Evolutionary conservation across 441 rosid genomes (phyloP), one percentile per base, ranked within the genome.

Genomic region (Cnidoscolus chayamansa): DNA sequence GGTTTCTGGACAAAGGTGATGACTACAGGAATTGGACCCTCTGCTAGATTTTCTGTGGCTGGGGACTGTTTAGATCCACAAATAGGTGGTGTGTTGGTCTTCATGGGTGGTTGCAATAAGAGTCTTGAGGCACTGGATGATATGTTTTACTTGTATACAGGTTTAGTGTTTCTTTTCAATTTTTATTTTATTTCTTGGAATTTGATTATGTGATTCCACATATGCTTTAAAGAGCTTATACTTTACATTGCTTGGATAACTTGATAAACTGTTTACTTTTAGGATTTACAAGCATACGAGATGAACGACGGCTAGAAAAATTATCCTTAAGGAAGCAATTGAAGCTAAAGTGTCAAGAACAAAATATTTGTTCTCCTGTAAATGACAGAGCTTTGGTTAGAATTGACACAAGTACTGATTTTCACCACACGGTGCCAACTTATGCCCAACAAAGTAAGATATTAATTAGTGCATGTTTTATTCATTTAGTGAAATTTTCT

Each of bases 31-130:
- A 85, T 85, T 74, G 96, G 96, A 49, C 99, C 98, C 66, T 91
- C 90, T 75, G 92, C 98, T 31, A 91, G 97, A 83, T 93, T 91
- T 83, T 93, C 97, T 64, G 83, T 88, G 63, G 86, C 97, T 25
- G 97, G 98, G 81, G 97, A 88, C 75, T 87, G 89, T 79, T 86
- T 93, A 81, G 96, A 93, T 85, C 99, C 98, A 8, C 74, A 83
- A 65, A 87, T 83, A 78, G 79, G 83, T 54, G 98, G 98, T 12
- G 83, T 86, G 74, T 92, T 93, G 74, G 81, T 89, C 74, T 83
- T 95, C 75, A 74, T 91, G 30, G 99, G 99, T 80, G 99, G 99
- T 76, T 96, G 97, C 86, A 88, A 86, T 80, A 96, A 86, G 84
- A 85, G 83, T 80, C 97, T 93, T 3, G 98, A 91, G 86, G 98